Evolutionary conservation across 1,284 basidiomycete species (phyloP).

Genomic region (Mycena sp.): DNA sequence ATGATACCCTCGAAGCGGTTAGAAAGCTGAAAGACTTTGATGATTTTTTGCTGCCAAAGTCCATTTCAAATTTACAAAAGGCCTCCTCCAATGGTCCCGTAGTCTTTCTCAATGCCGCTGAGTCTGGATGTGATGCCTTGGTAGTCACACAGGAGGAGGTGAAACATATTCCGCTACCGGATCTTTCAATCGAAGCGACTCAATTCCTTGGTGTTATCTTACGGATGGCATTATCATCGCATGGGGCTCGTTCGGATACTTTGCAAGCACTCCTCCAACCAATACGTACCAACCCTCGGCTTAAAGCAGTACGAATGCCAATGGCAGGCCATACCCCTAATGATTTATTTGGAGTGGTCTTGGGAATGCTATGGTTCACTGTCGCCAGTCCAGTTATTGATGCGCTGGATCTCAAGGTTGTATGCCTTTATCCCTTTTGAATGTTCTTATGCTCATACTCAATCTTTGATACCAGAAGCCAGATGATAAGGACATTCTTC

Average conservation of each 20-base stretch:
- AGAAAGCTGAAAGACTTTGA: slow-evolving; percentile 36
- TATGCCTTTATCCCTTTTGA: slow-evolving; percentile 33
- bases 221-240: slow-evolving; percentile 10
- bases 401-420: slow-evolving; percentile 21
- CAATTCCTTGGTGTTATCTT: slow-evolving; percentile 4
- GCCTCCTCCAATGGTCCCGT: slow-evolving; percentile 45
- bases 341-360: slow-evolving; percentile 12
- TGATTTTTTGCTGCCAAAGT: slow-evolving; percentile 39
- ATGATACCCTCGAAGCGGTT: slow-evolving; percentile 36
- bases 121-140: slow-evolving; percentile 45
- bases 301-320: slow-evolving; percentile 28
- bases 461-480: slow-evolving; percentile 16
- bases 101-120: slow-evolving; percentile 44
- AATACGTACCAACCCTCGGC: slow-evolving; percentile 11
- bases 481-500: slow-evolving; percentile 32
- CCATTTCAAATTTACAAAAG: slow-evolving; percentile 31
- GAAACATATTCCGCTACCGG: slow-evolving; percentile 37
- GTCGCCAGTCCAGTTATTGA: slow-evolving; percentile 25
- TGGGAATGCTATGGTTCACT: slow-evolving; percentile 22
- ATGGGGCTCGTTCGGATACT: slow-evolving; percentile 14
- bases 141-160: slow-evolving; percentile 32
- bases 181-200: slow-evolving; percentile 29
- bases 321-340: slow-evolving; percentile 12
- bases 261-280: slow-evolving; percentile 18
- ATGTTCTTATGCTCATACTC: slow-evolving; percentile 16